Base-by-base conservation (phyloP, 495 filamentous ascomycete species). In the Copromyces sp. region DNA sequence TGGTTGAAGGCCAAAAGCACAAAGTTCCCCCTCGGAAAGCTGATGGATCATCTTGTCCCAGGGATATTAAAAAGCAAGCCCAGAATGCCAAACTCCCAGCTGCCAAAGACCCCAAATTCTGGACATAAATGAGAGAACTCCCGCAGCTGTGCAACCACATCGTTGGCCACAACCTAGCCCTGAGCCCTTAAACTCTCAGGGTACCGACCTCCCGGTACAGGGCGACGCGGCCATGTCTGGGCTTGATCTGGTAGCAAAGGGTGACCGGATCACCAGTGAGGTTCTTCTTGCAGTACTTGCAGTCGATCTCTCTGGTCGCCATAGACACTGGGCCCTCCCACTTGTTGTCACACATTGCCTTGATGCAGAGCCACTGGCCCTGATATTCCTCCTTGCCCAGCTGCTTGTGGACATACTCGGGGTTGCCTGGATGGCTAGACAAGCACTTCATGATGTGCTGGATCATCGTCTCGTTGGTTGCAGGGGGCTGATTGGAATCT, bases 391-490 rank as follows among this genome's bases (percentile, higher is more conserved):
- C 41, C 39, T 45, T 38, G 12, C 20, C 37, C 72, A 73, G 17
- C 32, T 69, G 32, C 37, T 40, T 20, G 32, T 73, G 69, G 41
- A 73, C 72, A 4, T 32, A 38, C 2, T 32, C 72, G 4, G 68
- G 37, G 68, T 73, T 73, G 9, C 47, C 68, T 53, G 65, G 68
- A 39, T 73, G 68, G 2, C 11, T n/a, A 7, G 72, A 39, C 41
- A 73, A 38, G 14, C 35, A 59, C 7, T 40, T 32, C 24, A 73
- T 38, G n/a, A 73, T 69, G 38, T 73, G 72, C 41, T 70, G 69
- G 17, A 73, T 70, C 72, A 73, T 73, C 9, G 68, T 73, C 20
- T 47, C 59, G 68, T 73, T 68, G 68, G 71, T 68, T 14, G 65
- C 68, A 3, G 72, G 72, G 3, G 72, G 72, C 17, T 73, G 72